These are phyloP conservation scores for Hondaea fermentalgiana DNA, from an alignment of 108 stramenopile species.

Conservation along the genomic window DNA sequence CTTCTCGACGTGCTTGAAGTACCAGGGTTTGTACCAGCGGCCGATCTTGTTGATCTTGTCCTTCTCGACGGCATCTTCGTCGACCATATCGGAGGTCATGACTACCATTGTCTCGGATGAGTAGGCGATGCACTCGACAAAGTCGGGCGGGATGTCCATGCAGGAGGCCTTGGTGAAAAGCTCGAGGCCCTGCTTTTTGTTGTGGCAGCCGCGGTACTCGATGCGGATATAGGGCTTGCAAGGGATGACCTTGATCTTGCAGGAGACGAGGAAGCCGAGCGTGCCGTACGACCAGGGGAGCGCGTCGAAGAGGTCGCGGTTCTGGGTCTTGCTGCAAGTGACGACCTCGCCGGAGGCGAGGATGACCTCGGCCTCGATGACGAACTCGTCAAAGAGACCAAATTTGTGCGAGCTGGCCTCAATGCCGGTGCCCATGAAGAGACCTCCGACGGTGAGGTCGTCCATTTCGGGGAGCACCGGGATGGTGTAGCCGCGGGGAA, in stretches of 20 bases:
- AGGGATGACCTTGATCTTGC: slow-evolving; percentile 42
- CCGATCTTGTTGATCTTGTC: slow-evolving; percentile 33
- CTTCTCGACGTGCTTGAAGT: slow-evolving; percentile 52
- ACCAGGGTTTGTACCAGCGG: slow-evolving; percentile 53
- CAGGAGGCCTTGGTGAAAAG: slow-evolving; percentile 6
- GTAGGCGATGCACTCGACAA: slow-evolving; percentile 53
- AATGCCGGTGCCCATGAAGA: slow-evolving; percentile 51
- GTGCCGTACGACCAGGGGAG: slow-evolving; percentile 60
- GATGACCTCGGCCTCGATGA: slow-evolving; percentile 45
- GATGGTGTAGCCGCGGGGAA: slow-evolving; percentile 34
- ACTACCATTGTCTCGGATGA: slow-evolving; percentile 44
- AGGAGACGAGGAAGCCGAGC: slow-evolving; percentile 50
- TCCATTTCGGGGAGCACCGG: slow-evolving; percentile 57
- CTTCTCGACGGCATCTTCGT: slow-evolving; percentile 7
- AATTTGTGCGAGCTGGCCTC: slow-evolving; percentile 49
- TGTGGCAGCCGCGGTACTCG: slow-evolving; percentile 26
- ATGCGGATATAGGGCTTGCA: slow-evolving; percentile 47
- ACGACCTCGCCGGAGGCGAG: slow-evolving; percentile 41
- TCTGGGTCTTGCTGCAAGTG: slow-evolving; percentile 38
- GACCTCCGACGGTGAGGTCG: slow-evolving; percentile 54
- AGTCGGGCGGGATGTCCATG: slow-evolving; percentile 18
- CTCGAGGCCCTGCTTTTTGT: slow-evolving; percentile 22
- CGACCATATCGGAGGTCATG: slow-evolving; percentile 44
- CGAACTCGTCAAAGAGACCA: slow-evolving; percentile 53
- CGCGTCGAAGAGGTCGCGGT: slow-evolving; percentile 54